Conservation (phyloP, 495 filamentous ascomycete genomes). For the Hypoxylon trugodes region DNA sequence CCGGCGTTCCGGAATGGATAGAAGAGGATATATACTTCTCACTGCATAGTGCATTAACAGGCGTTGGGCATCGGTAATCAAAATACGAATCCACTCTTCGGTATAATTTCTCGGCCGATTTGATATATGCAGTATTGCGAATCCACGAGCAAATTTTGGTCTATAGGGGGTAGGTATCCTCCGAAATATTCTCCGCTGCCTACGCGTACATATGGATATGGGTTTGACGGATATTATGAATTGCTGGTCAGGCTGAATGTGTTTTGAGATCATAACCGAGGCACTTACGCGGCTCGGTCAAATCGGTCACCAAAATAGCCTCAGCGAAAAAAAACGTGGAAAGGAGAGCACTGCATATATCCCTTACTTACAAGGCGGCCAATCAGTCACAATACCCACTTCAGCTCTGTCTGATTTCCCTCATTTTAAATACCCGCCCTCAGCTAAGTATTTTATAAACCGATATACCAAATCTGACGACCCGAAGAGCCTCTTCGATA, state of each 20-base stretch:
- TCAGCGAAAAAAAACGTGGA: neutral
- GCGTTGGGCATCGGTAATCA: slow-evolving; percentile 27
- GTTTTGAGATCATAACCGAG: slow-evolving; percentile 20
- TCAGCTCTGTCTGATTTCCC: slow-evolving; percentile 19
- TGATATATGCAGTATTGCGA: slow-evolving; percentile 6
- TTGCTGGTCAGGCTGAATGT: slow-evolving; percentile 34
- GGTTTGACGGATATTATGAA: slow-evolving; percentile 30
- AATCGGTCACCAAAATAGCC: slow-evolving; percentile 25
- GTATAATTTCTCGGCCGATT: slow-evolving; percentile 35
- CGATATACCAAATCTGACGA: neutral
- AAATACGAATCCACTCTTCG: slow-evolving; percentile 36
- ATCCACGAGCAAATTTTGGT: slow-evolving; percentile 22
- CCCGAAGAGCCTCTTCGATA: slow-evolving; percentile 14
- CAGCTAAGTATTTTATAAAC: neutral
- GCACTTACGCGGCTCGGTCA: slow-evolving; percentile 20
- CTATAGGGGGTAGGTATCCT: too few species aligned
- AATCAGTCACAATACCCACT: slow-evolving; percentile 16
- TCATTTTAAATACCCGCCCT: neutral
- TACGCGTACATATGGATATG: neutral
- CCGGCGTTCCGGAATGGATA: slow-evolving; percentile 40
- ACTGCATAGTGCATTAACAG: slow-evolving; percentile 26
- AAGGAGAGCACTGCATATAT: neutral
- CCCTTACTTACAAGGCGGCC: slow-evolving; percentile 25
- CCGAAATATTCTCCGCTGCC: neutral
- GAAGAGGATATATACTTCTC: slow-evolving; percentile 20